phyloP scores from a whole-genome alignment of 768 basidiomycete species.

The Austroboletus eburneus region DNA sequence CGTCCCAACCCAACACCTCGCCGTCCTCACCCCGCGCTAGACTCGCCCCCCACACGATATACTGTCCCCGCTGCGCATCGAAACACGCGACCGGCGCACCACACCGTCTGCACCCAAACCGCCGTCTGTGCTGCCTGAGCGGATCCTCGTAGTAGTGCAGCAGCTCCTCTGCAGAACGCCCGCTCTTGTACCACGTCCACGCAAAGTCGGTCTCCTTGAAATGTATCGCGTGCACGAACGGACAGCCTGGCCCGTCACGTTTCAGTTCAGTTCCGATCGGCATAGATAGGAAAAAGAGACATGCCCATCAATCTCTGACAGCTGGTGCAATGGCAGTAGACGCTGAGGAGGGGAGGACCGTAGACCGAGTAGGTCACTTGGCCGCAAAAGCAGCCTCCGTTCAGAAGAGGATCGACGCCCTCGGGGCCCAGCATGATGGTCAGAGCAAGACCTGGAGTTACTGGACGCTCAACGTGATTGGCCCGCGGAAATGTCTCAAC shows the following conservation, averaged over 20 bases:
- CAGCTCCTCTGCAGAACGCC: constrained; percentile 28
- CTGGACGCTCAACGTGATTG: no score
- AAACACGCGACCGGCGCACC: constrained; percentile 51
- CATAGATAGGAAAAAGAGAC: constrained; percentile 5
- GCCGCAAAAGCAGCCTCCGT: constrained; percentile 61
- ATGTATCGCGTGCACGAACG: constrained; percentile 62
- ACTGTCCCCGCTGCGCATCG: constrained; percentile 44
- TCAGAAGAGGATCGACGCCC: constrained; percentile 22
- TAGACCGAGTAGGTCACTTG: constrained; percentile 43
- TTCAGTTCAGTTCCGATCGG: background rate
- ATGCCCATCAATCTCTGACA: constrained; percentile 60
- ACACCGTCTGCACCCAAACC: constrained; percentile 60
- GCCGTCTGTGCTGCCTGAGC: constrained; percentile 54
- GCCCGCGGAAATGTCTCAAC: no score
- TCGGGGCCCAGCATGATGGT: constrained; percentile 11
- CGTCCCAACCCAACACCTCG: constrained; percentile 48
- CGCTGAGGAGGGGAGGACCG: constrained; percentile 49
- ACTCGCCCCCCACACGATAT: constrained; percentile 57
- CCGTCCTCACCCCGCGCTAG: constrained; percentile 52
- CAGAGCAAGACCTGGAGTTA: background rate
- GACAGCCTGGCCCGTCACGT: constrained; percentile 29
- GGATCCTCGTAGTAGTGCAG: constrained; percentile 48
- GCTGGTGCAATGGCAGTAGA: constrained; percentile 68
- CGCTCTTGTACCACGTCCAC: constrained; percentile 37
- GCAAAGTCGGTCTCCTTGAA: constrained; percentile 46